Conservation (phyloP, 2,329 filamentous ascomycete genomes). For the Teratosphaeria zuluensis region DNA sequence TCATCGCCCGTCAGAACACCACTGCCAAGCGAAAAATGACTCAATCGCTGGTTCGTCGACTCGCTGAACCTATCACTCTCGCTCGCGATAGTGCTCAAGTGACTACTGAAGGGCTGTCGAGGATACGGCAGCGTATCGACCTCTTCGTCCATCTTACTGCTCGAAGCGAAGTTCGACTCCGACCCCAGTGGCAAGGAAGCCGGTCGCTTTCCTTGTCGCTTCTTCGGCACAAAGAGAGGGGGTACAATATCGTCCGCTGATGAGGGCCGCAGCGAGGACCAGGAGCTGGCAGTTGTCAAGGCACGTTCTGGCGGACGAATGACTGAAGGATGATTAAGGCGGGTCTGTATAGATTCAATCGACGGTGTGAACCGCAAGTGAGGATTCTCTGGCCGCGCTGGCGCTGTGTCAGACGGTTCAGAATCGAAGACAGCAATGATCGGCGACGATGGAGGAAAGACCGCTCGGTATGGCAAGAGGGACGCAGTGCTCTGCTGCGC, state of each 20-base stretch:
- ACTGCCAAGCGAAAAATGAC: conserved; percentile 24
- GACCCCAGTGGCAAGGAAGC: conserved; percentile 14
- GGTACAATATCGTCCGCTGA: conserved; percentile 21
- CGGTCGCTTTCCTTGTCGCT: conserved; percentile 17
- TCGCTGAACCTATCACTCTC: conserved; percentile 21
- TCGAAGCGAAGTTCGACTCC: not conserved
- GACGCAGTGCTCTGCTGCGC: conserved; percentile 6
- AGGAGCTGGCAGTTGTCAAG: conserved; percentile 15
- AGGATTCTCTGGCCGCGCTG: conserved; percentile 9
- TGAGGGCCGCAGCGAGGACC: conserved; percentile 11
- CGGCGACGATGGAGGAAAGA: conserved; percentile 18
- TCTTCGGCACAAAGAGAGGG: conserved; percentile 24
- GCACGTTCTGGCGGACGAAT: conserved; percentile 12
- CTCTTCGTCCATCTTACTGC: conserved; percentile 17
- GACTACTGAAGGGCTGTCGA: conserved; percentile 20
- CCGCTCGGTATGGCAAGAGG: conserved; percentile 11
- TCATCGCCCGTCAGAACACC: conserved; percentile 24
- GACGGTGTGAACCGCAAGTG: conserved; percentile 13
- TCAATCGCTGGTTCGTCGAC: conserved; percentile 18
- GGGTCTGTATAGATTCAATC: conserved; percentile 23
- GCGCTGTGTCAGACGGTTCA: conserved; percentile 2
- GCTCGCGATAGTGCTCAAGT: conserved; percentile 29
- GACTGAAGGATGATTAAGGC: conserved; percentile 10
- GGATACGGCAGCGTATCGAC: conserved; percentile 22
- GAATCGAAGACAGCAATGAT: conserved; percentile 21